phyloP scores from a whole-genome alignment of 129 eudicot species.

The Flaveria bidentis region DNA sequence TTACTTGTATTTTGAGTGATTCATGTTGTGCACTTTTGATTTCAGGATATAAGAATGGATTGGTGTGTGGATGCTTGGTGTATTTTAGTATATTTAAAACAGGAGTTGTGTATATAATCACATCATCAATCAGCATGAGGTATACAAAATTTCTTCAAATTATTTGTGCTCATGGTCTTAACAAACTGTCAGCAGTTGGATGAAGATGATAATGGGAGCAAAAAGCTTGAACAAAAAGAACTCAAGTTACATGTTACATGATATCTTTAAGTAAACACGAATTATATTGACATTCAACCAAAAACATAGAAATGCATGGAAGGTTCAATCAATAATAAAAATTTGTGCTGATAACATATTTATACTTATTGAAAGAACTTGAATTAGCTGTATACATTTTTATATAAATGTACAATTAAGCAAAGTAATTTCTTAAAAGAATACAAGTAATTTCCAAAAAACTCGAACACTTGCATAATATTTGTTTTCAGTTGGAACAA shows the following conservation, averaged over 20 bases:
- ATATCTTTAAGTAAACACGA: background rate
- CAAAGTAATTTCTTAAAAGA: too few species aligned
- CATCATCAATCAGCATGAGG: conserved; percentile 76
- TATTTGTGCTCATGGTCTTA: background rate
- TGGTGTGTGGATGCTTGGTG: conserved; percentile 58
- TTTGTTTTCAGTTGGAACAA: background rate
- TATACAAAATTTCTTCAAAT: conserved; percentile 18
- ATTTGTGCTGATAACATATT: background rate
- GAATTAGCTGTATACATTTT: too few species aligned
- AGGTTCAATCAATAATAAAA: background rate
- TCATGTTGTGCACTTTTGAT: conserved; percentile 15
- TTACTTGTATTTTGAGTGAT: conserved; percentile 7
- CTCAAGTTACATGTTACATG: background rate
- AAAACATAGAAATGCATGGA: background rate
- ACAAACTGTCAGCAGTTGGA: background rate
- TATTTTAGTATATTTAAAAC: conserved; percentile 54
- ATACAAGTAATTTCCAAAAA: background rate
- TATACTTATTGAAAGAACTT: background rate
- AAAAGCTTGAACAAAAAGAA: conserved; percentile 9
- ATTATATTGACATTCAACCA: background rate
- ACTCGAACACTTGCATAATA: background rate
- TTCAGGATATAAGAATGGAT: conserved; percentile 61
- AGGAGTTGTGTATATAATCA: conserved; percentile 71
- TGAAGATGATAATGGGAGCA: conserved; percentile 14
- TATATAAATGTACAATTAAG: too few species aligned